Evolutionary conservation across 768 basidiomycete genomes (phyloP), one percentile per base, ranked within the genome.

Genomic region (Xanthoconium stramineum): DNA sequence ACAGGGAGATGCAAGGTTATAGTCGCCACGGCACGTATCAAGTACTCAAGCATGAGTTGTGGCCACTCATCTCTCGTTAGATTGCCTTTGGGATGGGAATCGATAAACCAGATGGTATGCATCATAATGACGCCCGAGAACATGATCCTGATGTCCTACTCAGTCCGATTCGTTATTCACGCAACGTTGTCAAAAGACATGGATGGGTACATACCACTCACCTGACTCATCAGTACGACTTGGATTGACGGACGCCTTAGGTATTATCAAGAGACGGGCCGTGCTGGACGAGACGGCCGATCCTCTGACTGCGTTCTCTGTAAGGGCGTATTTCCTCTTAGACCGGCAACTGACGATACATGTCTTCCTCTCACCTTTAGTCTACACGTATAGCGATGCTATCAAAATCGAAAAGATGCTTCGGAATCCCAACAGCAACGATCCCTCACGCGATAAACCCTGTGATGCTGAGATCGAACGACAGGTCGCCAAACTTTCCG

Each of bases 1-100:
- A 71, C 69, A 6, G 88, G 85, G 4, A 71, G 77, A 30, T 82
- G 86, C 59, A 79, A 84, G 50, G 86, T 98, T 56, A 93, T 99
- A 53, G 93, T 97, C 43, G 96, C 96, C 3, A 99, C 97, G 44
- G 94, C 94, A 69, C 80, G 60, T 68, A 47, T 24, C 53, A 15
- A 12, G 28, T 38, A 50, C 39, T 39, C n/a, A 10, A 11, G 5
- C 32, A 15, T 43, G 32, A 4, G 12, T 58, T 53, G 15, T 43
- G 24, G 48, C 32, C 3, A 37, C 43, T 49, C 19, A 66, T 28
- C 3, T 15, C 57, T 50, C 38, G 24, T 35, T 65, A 94, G 93
- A 84, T 94, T 61, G 94, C 94, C 0, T 98, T 98, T 69, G 96
- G 96, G 12, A 98, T 98, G 94, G 95, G 96, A 1, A 91, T 96